A percentile compares a stretch with the other conserved stretches of the same genome.
Evolutionary conservation across 2,329 filamentous ascomycete species (phyloP).

Genomic region (Colletotrichum coccodes): DNA sequence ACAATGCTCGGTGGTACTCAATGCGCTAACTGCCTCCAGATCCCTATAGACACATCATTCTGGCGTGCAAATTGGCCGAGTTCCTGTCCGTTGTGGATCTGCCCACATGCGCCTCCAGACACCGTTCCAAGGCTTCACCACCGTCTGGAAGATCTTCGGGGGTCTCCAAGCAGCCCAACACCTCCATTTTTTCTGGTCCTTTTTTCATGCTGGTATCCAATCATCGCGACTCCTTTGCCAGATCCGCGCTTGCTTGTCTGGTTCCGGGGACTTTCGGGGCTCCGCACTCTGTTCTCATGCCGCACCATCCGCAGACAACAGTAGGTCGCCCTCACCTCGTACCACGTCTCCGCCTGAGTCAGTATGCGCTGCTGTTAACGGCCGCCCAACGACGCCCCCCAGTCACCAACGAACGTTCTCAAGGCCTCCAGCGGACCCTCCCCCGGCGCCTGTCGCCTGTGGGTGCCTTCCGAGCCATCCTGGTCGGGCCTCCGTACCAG

Average conservation of each 20-base stretch:
- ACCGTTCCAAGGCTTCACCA: not conserved
- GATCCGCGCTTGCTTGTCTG: conserved; percentile 22
- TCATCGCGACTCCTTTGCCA: not conserved
- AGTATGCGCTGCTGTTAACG: conserved; percentile 11
- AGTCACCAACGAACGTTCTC: not conserved
- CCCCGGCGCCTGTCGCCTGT: conserved; percentile 16
- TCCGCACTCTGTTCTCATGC: not conserved
- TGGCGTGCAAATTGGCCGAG: conserved; percentile 33
- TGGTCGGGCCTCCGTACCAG: conserved; percentile 20
- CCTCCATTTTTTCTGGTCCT: too few species aligned
- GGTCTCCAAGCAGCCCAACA: conserved; percentile 15
- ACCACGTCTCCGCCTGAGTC: conserved; percentile 16
- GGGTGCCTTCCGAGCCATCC: conserved; percentile 22
- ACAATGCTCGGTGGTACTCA: conserved; percentile 42
- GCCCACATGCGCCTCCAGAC: conserved; percentile 19
- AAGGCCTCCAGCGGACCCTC: not conserved
- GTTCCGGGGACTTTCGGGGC: conserved; percentile 13
- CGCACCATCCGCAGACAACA: not conserved
- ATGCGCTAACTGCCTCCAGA: conserved; percentile 32
- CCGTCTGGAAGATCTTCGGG: conserved; percentile 9
- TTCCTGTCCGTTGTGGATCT: conserved; percentile 27
- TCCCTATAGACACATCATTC: conserved; percentile 25
- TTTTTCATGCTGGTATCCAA: conserved; percentile 17
- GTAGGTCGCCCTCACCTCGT: conserved; percentile 11
- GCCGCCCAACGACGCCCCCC: not conserved